These are phyloP conservation scores for Coniella vitis DNA, from an alignment of 2,329 filamentous ascomycete genomes.

Conservation along the genomic window DNA sequence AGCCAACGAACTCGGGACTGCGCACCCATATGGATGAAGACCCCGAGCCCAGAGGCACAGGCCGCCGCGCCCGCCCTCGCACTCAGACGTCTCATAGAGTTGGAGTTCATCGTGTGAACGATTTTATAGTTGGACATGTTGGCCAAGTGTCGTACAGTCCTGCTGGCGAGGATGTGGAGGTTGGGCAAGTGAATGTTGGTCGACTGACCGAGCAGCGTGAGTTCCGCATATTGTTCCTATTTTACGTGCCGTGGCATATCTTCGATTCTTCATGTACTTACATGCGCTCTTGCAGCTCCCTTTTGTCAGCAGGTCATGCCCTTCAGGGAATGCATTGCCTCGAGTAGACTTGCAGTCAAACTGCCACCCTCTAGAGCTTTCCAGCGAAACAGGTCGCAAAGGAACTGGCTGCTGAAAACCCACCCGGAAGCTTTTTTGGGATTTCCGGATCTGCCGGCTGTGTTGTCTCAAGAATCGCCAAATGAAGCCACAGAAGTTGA, in stretches of 20 bases:
- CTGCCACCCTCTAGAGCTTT: not conserved
- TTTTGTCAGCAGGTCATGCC: slow-evolving; percentile 19
- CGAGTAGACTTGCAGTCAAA: slow-evolving; percentile 11
- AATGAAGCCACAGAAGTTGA: slow-evolving; percentile 13
- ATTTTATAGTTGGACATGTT: slow-evolving; percentile 47
- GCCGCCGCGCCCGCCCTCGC: slow-evolving; percentile 1
- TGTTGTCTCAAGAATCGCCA: slow-evolving; percentile 6
- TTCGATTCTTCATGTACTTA: slow-evolving; percentile 1
- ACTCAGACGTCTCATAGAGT: slow-evolving; percentile 11
- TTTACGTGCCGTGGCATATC: not conserved
- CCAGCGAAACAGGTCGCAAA: slow-evolving; percentile 30
- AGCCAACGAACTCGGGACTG: slow-evolving; percentile 7
- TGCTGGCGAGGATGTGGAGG: slow-evolving; percentile 25
- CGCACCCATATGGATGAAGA: slow-evolving; percentile 22
- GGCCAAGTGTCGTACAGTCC: slow-evolving; percentile 40
- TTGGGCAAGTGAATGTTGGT: slow-evolving; percentile 30
- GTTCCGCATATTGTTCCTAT: slow-evolving; percentile 12
- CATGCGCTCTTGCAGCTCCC: not conserved
- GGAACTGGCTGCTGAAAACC: slow-evolving; percentile 43
- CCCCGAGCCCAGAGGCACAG: not conserved
- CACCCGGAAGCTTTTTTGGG: slow-evolving; percentile 45
- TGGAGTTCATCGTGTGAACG: slow-evolving; percentile 31
- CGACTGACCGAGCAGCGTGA: slow-evolving; percentile 23
- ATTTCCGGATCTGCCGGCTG: slow-evolving; percentile 20
- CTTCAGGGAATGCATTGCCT: slow-evolving; percentile 23